phyloP scores from a whole-genome alignment of 768 basidiomycete species.

The Podaxis mareebaensis region DNA sequence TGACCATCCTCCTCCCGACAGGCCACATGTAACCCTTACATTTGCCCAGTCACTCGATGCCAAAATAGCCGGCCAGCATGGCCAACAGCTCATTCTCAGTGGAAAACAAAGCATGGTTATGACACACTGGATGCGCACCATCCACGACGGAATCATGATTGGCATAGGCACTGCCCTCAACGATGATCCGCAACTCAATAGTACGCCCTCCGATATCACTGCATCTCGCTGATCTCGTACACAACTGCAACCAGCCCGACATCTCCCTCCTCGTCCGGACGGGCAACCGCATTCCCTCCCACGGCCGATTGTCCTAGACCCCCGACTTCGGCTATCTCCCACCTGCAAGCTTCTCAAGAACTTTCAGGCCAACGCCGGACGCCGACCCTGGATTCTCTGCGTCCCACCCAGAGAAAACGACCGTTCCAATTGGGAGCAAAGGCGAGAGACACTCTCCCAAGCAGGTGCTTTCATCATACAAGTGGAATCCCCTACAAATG shows the following conservation, averaged over 20 bases:
- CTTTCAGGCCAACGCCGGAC: constrained; percentile 55
- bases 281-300: constrained; percentile 53
- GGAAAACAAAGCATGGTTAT: constrained; percentile 87
- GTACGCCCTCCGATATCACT: constrained; percentile 40
- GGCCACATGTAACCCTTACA: constrained; percentile 75
- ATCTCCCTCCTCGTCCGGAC: constrained; percentile 49
- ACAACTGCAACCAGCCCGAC: constrained; percentile 43
- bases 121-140: constrained; percentile 94
- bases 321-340: constrained; percentile 62
- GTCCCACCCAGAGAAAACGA: constrained; percentile 22
- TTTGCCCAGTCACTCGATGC: constrained; percentile 88
- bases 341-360: constrained; percentile 74
- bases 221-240: background rate
- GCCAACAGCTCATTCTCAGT: constrained; percentile 79
- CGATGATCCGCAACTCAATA: constrained; percentile 94
- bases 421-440: constrained; percentile 30
- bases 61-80: constrained; percentile 76
- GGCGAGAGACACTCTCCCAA: constrained; percentile 46
- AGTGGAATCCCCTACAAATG: constrained; percentile 34
- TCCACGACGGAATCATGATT: constrained; percentile 92
- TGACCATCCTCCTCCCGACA: constrained; percentile 19
- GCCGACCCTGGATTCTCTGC: constrained; percentile 76
- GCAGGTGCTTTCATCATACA: constrained; percentile 71
- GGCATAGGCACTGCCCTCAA: constrained; percentile 89
- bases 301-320: constrained; percentile 83